These are phyloP conservation scores for Didymellaceae sp. DNA, from an alignment of 2,329 filamentous ascomycete genomes.

Conservation along the genomic window DNA sequence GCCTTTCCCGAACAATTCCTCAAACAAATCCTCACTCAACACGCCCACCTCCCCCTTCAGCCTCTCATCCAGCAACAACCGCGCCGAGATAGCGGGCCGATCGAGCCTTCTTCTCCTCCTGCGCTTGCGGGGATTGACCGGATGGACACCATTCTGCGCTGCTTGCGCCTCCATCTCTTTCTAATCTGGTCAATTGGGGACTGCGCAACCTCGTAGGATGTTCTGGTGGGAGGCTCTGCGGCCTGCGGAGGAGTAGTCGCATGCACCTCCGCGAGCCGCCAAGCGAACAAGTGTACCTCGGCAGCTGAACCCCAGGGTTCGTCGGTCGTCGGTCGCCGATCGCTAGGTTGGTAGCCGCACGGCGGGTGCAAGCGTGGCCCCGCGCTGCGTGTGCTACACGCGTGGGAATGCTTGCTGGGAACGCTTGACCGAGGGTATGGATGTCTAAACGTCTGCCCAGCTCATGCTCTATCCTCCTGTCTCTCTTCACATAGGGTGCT, in stretches of 20 bases:
- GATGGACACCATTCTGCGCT: conserved; percentile 29
- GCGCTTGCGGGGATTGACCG: conserved; percentile 54
- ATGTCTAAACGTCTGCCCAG: background rate
- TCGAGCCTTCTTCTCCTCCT: conserved; percentile 63
- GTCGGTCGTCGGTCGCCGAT: conserved; percentile 9
- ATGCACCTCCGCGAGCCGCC: conserved; percentile 5
- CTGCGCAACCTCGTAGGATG: background rate
- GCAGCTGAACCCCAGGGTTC: conserved; percentile 1
- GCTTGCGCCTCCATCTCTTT: conserved; percentile 37
- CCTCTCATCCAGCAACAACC: conserved; percentile 83
- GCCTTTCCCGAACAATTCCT: conserved; percentile 69
- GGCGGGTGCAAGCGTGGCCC: background rate
- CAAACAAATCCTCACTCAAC: conserved; percentile 84
- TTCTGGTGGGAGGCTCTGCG: conserved; percentile 6
- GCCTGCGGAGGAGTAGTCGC: conserved; percentile 9
- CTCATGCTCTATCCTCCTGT: background rate
- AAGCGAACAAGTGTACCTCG: conserved; percentile 15
- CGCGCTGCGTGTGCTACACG: background rate
- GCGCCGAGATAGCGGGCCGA: conserved; percentile 78
- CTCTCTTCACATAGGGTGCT: background rate
- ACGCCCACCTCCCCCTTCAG: conserved; percentile 85
- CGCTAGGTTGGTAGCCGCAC: background rate
- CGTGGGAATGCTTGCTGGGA: background rate
- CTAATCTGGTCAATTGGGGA: conserved; percentile 8
- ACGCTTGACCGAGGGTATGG: background rate